These are phyloP conservation scores for Syzygium oleosum DNA, from an alignment of 345 rosid species.

Conservation along the genomic window DNA sequence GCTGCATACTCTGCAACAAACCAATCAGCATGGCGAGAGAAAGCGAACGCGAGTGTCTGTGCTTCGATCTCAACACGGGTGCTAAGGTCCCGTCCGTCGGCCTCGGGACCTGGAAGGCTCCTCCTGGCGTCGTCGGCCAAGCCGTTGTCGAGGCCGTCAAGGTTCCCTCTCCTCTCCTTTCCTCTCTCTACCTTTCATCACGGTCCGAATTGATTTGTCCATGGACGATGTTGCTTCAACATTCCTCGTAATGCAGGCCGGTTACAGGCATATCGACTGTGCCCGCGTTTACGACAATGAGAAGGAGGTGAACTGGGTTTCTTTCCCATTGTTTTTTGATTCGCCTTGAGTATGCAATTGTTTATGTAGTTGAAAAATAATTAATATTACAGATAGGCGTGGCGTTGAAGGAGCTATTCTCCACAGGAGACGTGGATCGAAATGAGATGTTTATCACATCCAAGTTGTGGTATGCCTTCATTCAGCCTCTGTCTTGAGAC, in stretches of 20 bases:
- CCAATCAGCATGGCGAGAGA: slow-evolving; percentile 15
- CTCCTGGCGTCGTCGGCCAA: slow-evolving; percentile 33
- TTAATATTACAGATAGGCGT: slow-evolving; percentile 26
- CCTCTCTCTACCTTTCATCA: neutral
- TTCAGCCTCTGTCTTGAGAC: neutral
- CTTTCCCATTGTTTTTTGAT: neutral
- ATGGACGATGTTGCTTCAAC: neutral
- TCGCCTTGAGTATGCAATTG: neutral
- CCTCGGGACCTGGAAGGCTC: slow-evolving; percentile 52
- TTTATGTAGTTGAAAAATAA: neutral
- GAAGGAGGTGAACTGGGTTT: slow-evolving; percentile 24
- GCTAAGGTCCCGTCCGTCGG: slow-evolving; percentile 42
- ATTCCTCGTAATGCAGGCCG: slow-evolving; percentile 21
- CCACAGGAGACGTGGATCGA: slow-evolving; percentile 33
- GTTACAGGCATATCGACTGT: slow-evolving; percentile 44
- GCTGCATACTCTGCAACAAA: neutral
- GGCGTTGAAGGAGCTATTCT: slow-evolving; percentile 34
- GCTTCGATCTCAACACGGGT: slow-evolving; percentile 42
- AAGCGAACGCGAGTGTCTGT: slow-evolving; percentile 6
- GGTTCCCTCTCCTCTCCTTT: slow-evolving; percentile 9
- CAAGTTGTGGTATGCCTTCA: slow-evolving; percentile 31
- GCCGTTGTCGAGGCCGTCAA: slow-evolving; percentile 33
- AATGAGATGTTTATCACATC: slow-evolving; percentile 38
- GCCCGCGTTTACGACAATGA: slow-evolving; percentile 41
- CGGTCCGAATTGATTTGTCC: neutral